Conservation (phyloP, 176 grass and related monocot genomes). For the Guadua angustifolia region DNA sequence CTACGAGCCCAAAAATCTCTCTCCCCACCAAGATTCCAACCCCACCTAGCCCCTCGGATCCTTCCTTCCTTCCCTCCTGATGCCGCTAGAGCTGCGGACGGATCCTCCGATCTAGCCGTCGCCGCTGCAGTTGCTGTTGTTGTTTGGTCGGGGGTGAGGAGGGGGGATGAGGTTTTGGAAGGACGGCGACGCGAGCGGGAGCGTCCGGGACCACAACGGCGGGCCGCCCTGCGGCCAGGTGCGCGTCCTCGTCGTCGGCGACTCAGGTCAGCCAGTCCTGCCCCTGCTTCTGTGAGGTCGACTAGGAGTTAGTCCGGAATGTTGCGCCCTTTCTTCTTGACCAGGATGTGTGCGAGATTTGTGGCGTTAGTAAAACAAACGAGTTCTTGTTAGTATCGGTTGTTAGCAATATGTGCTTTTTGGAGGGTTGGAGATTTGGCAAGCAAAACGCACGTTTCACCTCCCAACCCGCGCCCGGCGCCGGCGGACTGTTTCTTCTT, state of each 20-base stretch:
- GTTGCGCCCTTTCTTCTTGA: not conserved
- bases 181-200: conserved; percentile 46
- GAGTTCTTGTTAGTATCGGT: not conserved
- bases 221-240: conserved; percentile 72
- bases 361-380: not conserved
- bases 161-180: conserved; percentile 64
- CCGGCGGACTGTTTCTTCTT: too few species aligned
- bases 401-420: not conserved
- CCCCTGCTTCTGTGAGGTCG: too few species aligned
- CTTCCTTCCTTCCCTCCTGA: not conserved
- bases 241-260: conserved; percentile 77
- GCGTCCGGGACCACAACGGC: conserved; percentile 55
- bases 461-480: too few species aligned
- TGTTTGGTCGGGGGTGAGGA: conserved; percentile 5
- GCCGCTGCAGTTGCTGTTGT: conserved; percentile 14
- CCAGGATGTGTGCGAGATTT: not conserved
- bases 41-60: too few species aligned
- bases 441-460: not conserved
- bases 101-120: conserved; percentile 44
- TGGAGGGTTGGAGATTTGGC: not conserved
- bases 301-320: not conserved
- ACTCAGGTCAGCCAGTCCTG: conserved; percentile 63
- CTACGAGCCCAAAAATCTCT: too few species aligned
- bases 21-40: too few species aligned
- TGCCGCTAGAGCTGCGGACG: not conserved